These are phyloP conservation scores for Fusarium sp. DNA, from an alignment of 2,329 filamentous ascomycete genomes.

Conservation along the genomic window DNA sequence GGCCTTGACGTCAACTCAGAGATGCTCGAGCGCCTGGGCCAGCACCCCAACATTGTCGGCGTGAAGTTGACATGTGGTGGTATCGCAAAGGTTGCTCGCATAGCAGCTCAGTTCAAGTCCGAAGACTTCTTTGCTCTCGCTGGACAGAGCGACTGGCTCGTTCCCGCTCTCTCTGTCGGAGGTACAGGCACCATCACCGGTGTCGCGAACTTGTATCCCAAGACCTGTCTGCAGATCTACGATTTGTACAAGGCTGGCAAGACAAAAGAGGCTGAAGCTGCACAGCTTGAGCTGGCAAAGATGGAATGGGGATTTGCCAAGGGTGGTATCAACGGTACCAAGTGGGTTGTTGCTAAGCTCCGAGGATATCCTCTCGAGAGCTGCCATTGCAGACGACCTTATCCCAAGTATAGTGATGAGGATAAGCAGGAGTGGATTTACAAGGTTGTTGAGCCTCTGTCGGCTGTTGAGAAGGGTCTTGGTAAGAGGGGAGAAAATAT, in stretches of 20 bases:
- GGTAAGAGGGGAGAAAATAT: constrained; percentile 26
- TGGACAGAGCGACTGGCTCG: constrained; percentile 78
- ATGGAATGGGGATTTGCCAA: constrained; percentile 67
- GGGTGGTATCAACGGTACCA: constrained; percentile 69
- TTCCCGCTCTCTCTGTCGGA: constrained; percentile 67
- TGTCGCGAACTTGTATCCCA: constrained; percentile 70
- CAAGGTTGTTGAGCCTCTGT: constrained; percentile 41
- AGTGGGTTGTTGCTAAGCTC: constrained; percentile 66
- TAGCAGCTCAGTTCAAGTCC: constrained; percentile 60
- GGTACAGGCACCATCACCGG: constrained; percentile 70
- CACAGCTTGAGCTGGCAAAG: constrained; percentile 61
- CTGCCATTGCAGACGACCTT: constrained; percentile 63
- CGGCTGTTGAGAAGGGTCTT: constrained; percentile 34
- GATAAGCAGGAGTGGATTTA: constrained; percentile 48
- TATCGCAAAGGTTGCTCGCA: constrained; percentile 75
- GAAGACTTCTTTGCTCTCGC: constrained; percentile 72
- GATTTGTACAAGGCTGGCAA: constrained; percentile 59
- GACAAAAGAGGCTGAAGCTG: constrained; percentile 56
- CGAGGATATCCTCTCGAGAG: constrained; percentile 62
- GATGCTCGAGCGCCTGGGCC: constrained; percentile 65
- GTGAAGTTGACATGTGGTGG: constrained; percentile 80
- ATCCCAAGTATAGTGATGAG: constrained; percentile 57
- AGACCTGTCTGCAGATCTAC: constrained; percentile 62
- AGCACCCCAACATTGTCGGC: constrained; percentile 73
- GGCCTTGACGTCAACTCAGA: constrained; percentile 76